Percentiles rank a stretch among this genome's conserved stretches.
Conservation (phyloP, 2,329 filamentous ascomycete genomes). For the Ophiostoma australiae region DNA sequence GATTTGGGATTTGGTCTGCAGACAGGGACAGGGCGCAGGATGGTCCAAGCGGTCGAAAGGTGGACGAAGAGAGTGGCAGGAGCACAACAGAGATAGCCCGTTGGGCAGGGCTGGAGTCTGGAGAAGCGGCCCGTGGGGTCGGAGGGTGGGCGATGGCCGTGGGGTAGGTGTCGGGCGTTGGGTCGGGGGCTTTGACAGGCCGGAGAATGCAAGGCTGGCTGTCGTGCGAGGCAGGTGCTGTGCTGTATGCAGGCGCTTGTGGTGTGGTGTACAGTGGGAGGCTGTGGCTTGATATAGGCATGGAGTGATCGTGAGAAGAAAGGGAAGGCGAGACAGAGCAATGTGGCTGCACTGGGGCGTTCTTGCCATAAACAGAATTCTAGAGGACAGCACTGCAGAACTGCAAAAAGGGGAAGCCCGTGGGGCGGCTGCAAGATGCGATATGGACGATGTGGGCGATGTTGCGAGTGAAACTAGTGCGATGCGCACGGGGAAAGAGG, state of each 20-base stretch:
- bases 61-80: not conserved
- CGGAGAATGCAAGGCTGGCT: conserved; percentile 4
- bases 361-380: not conserved
- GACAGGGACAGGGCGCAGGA: not conserved
- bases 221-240: not conserved
- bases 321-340: not conserved
- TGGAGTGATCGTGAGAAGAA: not conserved
- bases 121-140: conserved; percentile 4
- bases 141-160: not conserved
- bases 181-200: not conserved
- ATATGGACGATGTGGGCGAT: not conserved
- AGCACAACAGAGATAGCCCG: not conserved
- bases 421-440: conserved; percentile 4
- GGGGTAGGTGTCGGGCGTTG: not conserved
- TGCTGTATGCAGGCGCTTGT: not conserved
- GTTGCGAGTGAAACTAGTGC: not conserved
- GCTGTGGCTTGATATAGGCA: not conserved
- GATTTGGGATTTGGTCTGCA: not conserved
- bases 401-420: not conserved
- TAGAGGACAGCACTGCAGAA: conserved; percentile 1
- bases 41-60: not conserved
- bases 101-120: not conserved
- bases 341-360: not conserved
- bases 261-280: not conserved
- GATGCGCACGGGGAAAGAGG: not conserved